Evolutionary conservation across 2,329 filamentous ascomycete genomes (phyloP).

Genomic region (Fusarium fujikuroi): DNA sequence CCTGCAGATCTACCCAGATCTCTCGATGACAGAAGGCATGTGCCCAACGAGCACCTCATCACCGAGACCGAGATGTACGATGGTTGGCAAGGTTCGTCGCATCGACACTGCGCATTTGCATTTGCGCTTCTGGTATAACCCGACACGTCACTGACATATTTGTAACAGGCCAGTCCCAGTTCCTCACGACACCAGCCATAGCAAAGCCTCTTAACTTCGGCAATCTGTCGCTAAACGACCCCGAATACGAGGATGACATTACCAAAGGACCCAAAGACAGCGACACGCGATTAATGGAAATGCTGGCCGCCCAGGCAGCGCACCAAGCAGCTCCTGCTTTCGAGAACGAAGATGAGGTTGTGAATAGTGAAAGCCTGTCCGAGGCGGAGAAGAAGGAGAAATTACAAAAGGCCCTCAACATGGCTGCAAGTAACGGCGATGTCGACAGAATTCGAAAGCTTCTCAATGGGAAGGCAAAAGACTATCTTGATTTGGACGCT

Average conservation of each 20-base stretch:
- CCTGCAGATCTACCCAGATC: constrained; percentile 90
- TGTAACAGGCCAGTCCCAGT: constrained; percentile 87
- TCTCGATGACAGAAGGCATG: constrained; percentile 83
- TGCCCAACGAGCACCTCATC: constrained; percentile 70
- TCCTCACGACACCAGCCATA: constrained; percentile 85
- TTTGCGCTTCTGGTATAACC: constrained; percentile 29
- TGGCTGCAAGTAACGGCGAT: constrained; percentile 97
- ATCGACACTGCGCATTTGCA: constrained; percentile 19
- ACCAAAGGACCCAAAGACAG: constrained; percentile 74
- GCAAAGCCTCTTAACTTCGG: constrained; percentile 85
- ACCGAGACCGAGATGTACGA: constrained; percentile 97
- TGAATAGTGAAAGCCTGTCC: constrained; percentile 77
- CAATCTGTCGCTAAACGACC: constrained; percentile 84
- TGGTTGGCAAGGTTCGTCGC: constrained; percentile 86
- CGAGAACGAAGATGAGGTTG: constrained; percentile 83
- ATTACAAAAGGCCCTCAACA: constrained; percentile 88
- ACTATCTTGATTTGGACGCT: constrained; percentile 85
- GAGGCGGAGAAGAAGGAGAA: constrained; percentile 81
- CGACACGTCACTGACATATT: constrained; percentile 42
- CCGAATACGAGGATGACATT: constrained; percentile 73
- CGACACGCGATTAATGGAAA: constrained; percentile 90
- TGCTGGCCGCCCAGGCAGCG: constrained; percentile 92
- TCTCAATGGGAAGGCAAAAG: constrained; percentile 76
- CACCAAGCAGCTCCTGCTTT: constrained; percentile 78
- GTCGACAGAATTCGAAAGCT: constrained; percentile 82